A percentile compares a stretch with the other conserved stretches of the same genome.
phyloP scores from a whole-genome alignment of 768 basidiomycete species.

The Amanita subjunquillea region DNA sequence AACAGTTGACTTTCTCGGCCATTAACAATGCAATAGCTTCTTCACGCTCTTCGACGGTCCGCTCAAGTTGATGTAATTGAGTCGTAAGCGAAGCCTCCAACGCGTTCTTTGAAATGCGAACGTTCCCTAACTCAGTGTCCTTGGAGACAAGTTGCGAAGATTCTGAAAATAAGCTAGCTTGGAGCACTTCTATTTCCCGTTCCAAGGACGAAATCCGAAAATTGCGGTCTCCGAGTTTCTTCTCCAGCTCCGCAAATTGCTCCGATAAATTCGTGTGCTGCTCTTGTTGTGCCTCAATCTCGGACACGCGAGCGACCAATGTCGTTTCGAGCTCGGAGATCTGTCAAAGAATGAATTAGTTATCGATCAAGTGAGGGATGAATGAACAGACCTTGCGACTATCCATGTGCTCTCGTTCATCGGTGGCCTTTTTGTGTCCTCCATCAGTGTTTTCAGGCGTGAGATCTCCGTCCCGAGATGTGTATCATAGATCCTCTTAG shows the following conservation, averaged over 20 bases:
- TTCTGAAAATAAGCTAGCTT: constrained; percentile 8
- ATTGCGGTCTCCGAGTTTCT: constrained; percentile 16
- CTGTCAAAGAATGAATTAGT: background rate
- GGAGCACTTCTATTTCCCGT: constrained; percentile 10
- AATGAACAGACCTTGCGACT: constrained; percentile 1
- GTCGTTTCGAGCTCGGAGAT: constrained; percentile 11
- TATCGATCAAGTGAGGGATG: background rate
- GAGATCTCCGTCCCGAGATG: constrained; percentile 2
- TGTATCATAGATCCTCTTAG: background rate
- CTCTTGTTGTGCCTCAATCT: constrained; percentile 11
- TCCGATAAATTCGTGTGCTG: background rate
- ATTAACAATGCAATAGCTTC: background rate
- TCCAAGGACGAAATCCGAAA: constrained; percentile 15
- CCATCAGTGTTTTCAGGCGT: constrained; percentile 4
- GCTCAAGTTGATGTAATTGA: constrained; percentile 5
- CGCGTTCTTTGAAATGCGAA: constrained; percentile 10
- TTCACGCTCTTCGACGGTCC: background rate
- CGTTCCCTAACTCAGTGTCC: constrained; percentile 1
- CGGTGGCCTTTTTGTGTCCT: constrained; percentile 2
- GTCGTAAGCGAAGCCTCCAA: constrained; percentile 10
- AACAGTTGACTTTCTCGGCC: background rate
- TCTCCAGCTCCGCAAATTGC: constrained; percentile 12
- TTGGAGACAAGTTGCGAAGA: constrained; percentile 6
- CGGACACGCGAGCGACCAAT: constrained; percentile 9
- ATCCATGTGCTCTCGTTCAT: constrained; percentile 3